Evolutionary conservation across 345 rosid species (phyloP), one percentile per base, ranked within the genome.

Genomic region (Arabis alpina): DNA sequence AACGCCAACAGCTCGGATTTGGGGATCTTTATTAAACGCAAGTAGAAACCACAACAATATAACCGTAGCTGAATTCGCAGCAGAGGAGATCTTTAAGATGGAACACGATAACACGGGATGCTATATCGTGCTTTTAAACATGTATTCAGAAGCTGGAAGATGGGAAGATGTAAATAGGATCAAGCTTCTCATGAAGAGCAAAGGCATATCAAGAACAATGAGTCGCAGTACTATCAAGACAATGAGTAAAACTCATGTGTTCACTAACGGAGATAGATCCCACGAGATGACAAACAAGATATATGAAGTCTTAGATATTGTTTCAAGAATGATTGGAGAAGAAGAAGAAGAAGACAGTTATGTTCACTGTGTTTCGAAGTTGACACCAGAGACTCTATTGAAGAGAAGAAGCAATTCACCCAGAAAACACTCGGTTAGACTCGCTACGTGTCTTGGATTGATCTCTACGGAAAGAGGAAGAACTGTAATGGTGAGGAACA

Each of bases 11-110:
- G 84, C 89, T 30, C 77, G 89, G 76, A 85, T 85, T 75, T 89
- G 97, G 94, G 94, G 94, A 63, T 88, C 98, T 19, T 69, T 89
- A 60, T 75, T 92, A 32, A 74, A 86, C 45, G 90, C 96, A 67
- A 82, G 92, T 64, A 84, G 87, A 75, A 86, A 83, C 64, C 77
- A 78, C 14, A 75, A 68, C 0, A 77, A 89, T 71, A 67, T 82
- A 54, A 80, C 37, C 30, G 63, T 82, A 52, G 96, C 93, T 36
- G 93, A 91, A 79, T 74, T 68, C 55, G 92, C 89, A 28, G 83
- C 88, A 14, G 80, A 73, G 54, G 76, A 76, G 30, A 62, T 83
- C 30, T 79, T 84, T 32, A 75, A 73, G 8, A 23, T 76, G 15
- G 80, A 83, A 27, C 91, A 86, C 37, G 88, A 86, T 56, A 92